phyloP scores from a whole-genome alignment of 1,284 basidiomycete species.

The Sanguinoderma infundibulare region DNA sequence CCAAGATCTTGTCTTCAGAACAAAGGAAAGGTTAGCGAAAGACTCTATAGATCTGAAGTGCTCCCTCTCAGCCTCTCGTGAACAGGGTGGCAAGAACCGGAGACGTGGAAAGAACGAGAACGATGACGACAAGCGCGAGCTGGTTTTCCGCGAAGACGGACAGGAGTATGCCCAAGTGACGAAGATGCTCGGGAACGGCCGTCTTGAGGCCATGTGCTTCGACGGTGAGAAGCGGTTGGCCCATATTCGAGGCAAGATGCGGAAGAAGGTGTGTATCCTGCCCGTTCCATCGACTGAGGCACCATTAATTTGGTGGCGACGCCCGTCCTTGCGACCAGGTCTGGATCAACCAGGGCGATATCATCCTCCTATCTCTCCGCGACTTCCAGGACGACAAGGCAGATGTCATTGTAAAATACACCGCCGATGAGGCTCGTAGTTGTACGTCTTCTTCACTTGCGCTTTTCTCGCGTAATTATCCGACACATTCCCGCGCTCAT shows the following conservation, averaged over 20 bases:
- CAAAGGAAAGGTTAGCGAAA: conserved; percentile 73
- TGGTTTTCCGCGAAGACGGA: conserved; percentile 98
- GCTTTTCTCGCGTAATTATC: not conserved
- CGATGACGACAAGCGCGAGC: conserved; percentile 97
- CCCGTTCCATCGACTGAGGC: not conserved
- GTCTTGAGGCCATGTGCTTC: conserved; percentile 96
- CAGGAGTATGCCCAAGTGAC: conserved; percentile 99
- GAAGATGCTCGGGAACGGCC: conserved; percentile 99
- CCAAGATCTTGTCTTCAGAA: conserved; percentile 51
- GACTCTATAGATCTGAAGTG: not conserved
- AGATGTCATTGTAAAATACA: conserved; percentile 99
- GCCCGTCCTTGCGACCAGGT: conserved; percentile 59
- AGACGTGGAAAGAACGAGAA: conserved; percentile 99
- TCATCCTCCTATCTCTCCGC: conserved; percentile 93
- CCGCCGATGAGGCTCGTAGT: conserved; percentile 91
- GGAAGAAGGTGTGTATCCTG: conserved; percentile 88
- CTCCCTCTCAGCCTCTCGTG: not conserved
- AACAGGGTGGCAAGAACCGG: conserved; percentile 97
- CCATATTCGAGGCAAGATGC: conserved; percentile 99
- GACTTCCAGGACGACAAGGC: conserved; percentile 99
- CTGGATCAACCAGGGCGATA: conserved; percentile 99
- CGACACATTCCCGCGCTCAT: not conserved
- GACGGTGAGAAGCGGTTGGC: conserved; percentile 98
- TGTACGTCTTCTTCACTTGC: conserved; percentile 44
- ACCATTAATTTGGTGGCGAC: not conserved